phyloP scores from a whole-genome alignment of 2,329 filamentous ascomycete species.

The Chalaropsis thielavioides region DNA sequence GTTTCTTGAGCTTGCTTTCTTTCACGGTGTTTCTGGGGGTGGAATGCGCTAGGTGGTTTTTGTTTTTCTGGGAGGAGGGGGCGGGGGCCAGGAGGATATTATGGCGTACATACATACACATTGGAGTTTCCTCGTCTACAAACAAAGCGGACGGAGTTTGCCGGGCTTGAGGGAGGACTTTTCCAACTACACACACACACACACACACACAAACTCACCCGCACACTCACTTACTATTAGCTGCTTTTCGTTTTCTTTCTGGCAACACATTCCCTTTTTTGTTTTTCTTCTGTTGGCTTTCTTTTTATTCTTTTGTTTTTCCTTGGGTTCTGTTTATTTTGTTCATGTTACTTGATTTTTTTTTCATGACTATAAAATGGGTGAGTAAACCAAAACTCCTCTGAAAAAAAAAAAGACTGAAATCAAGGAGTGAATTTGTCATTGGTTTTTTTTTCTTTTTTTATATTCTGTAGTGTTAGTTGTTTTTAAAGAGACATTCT shows the following conservation, averaged over 20 bases:
- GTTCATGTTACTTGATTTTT: neutral
- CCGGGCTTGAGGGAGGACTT: neutral
- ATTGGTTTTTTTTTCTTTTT: neutral
- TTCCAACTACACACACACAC: neutral
- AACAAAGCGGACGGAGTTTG: neutral
- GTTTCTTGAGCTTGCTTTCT: neutral
- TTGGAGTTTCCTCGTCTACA: neutral
- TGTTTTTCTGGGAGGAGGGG: neutral
- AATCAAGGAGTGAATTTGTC: neutral
- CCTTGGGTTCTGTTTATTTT: neutral
- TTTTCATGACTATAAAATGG: neutral
- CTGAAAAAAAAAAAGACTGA: neutral
- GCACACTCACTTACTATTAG: neutral
- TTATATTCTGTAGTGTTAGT: neutral
- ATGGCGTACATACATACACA: slow-evolving; percentile 4
- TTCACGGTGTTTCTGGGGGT: slow-evolving; percentile 2
- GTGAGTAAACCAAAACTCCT: neutral
- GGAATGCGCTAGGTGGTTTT: neutral
- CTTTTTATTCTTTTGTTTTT: neutral
- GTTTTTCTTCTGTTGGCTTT: neutral
- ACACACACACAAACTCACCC: neutral
- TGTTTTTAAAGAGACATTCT: neutral
- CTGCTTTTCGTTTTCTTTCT: neutral
- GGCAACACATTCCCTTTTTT: neutral
- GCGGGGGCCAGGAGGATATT: neutral